phyloP scores from a whole-genome alignment of 2,329 filamentous ascomycete genomes.

The Ustilaginoidea virens region DNA sequence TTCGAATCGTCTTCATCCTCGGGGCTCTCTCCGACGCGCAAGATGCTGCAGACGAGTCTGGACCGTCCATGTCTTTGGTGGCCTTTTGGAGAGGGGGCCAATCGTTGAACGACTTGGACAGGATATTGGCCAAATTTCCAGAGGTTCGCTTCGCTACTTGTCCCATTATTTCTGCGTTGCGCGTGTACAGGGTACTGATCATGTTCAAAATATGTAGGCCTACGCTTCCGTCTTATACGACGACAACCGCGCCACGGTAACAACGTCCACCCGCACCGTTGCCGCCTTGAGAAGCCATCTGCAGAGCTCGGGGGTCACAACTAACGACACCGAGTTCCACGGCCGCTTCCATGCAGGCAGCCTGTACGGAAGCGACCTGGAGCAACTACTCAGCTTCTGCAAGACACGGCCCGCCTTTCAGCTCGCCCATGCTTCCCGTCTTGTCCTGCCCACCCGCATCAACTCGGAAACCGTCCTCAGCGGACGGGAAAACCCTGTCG shows the following conservation, averaged over 20 bases:
- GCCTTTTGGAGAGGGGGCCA: neutral
- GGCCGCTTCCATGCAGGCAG: neutral
- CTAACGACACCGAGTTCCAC: neutral
- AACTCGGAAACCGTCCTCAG: neutral
- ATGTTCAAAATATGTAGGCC: conserved; percentile 8
- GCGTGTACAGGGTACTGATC: neutral
- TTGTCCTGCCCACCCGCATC: neutral
- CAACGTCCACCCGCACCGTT: conserved; percentile 8
- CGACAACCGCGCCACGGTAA: conserved; percentile 20
- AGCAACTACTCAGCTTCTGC: neutral
- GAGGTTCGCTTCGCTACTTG: neutral
- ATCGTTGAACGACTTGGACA: neutral
- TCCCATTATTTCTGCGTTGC: no score
- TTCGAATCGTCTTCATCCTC: neutral
- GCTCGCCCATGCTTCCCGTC: neutral
- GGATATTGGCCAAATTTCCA: neutral
- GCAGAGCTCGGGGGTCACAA: neutral
- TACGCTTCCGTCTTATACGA: conserved; percentile 23
- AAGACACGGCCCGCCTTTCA: neutral
- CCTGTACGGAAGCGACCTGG: neutral
- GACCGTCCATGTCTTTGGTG: neutral
- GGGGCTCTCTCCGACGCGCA: neutral
- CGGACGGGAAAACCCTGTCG: neutral
- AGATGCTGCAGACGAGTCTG: neutral
- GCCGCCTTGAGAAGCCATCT: conserved; percentile 7